Conservation (phyloP, 805 yeast species). For the Brettanomyces nanus region DNA sequence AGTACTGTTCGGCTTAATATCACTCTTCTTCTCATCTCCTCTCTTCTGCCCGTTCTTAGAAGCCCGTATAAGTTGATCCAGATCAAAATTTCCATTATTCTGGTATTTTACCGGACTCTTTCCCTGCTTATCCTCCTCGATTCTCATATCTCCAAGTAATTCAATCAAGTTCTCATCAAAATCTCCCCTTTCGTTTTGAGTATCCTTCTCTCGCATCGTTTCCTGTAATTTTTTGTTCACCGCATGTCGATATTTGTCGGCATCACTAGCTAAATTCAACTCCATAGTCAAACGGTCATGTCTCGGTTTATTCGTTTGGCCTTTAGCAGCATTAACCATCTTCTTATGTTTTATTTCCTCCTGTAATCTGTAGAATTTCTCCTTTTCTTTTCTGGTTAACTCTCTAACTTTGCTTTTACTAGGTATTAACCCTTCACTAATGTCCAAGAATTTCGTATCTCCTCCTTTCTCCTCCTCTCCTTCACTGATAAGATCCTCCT, state of each 20-base stretch:
- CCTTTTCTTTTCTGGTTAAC: constrained; percentile 12
- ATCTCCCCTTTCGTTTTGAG: background rate
- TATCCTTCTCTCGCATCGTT: background rate
- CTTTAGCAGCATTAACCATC: constrained; percentile 6
- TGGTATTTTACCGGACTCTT: background rate
- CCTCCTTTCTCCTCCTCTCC: background rate
- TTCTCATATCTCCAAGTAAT: constrained; percentile 7
- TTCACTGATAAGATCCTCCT: constrained; percentile 1
- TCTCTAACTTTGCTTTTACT: constrained; percentile 6
- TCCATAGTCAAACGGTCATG: constrained; percentile 6
- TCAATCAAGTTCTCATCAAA: constrained; percentile 10
- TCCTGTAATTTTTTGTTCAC: constrained; percentile 7
- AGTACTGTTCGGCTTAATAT: background rate
- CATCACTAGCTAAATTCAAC: constrained; percentile 8
- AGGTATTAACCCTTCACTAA: background rate
- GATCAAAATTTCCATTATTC: constrained; percentile 2
- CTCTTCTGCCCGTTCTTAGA: background rate
- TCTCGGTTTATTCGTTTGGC: background rate
- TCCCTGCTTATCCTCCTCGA: constrained; percentile 4
- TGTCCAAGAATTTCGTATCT: background rate
- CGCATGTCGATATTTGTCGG: constrained; percentile 8
- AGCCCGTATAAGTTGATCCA: constrained; percentile 5
- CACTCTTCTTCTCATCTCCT: no score
- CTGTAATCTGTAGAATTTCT: constrained; percentile 9
- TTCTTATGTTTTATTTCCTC: constrained; percentile 11